Evolutionary conservation across 2,329 filamentous ascomycete species (phyloP).

Genomic region (Pleurostoma richardsiae): DNA sequence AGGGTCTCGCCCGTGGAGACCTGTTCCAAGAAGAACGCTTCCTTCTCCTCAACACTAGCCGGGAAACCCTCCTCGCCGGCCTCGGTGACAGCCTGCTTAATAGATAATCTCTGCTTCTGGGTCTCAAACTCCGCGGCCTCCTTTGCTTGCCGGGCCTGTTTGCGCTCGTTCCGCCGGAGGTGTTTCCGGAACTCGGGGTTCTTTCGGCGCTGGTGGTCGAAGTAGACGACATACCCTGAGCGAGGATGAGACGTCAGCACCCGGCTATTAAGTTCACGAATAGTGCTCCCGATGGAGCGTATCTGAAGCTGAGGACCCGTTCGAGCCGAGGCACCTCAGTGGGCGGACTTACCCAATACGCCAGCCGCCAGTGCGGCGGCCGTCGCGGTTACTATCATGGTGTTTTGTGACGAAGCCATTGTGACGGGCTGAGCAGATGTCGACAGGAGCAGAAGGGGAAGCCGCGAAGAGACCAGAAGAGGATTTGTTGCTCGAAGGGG

Average conservation of each 20-base stretch:
- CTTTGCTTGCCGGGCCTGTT: slow-evolving; percentile 65
- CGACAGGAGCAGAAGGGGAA: no score
- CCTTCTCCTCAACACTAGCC: slow-evolving; percentile 82
- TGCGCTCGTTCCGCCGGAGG: slow-evolving; percentile 71
- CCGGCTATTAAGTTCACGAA: no score
- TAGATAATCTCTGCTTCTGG: slow-evolving; percentile 63
- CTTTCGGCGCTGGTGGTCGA: slow-evolving; percentile 62
- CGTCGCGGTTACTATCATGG: slow-evolving; percentile 54
- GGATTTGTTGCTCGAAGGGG: no score
- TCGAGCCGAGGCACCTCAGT: background rate
- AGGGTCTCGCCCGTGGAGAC: slow-evolving; percentile 84
- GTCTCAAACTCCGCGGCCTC: slow-evolving; percentile 63
- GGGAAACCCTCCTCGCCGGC: slow-evolving; percentile 93
- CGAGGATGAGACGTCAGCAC: slow-evolving; percentile 3
- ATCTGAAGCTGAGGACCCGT: no score
- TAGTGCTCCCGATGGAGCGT: background rate
- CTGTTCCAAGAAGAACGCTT: slow-evolving; percentile 95
- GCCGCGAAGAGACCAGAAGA: no score
- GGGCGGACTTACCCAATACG: slow-evolving; percentile 45
- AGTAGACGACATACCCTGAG: slow-evolving; percentile 61
- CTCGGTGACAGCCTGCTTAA: slow-evolving; percentile 71
- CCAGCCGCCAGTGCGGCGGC: slow-evolving; percentile 57
- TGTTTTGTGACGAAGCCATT: slow-evolving; percentile 54
- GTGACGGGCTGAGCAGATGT: slow-evolving; percentile 21
- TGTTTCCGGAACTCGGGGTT: slow-evolving; percentile 61